phyloP scores from a whole-genome alignment of 2,329 filamentous ascomycete species.

The Mariannaea elegans region DNA sequence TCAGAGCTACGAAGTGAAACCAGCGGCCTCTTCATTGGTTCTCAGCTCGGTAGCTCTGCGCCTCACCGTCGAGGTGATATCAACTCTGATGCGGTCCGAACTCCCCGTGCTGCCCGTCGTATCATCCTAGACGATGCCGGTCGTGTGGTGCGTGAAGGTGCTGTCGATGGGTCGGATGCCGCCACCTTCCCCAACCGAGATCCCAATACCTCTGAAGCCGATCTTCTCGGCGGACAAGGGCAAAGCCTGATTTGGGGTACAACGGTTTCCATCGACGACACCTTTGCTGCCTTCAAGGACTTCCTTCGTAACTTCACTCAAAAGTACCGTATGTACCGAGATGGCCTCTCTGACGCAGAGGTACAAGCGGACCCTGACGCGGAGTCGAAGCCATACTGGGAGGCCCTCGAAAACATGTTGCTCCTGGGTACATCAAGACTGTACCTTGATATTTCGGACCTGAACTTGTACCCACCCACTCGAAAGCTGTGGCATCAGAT shows the following conservation, averaged over 20 bases:
- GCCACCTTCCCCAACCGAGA: conserved; percentile 71
- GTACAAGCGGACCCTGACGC: conserved; percentile 75
- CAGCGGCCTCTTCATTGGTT: conserved; percentile 85
- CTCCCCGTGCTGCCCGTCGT: conserved; percentile 60
- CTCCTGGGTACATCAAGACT: conserved; percentile 84
- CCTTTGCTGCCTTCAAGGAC: conserved; percentile 86
- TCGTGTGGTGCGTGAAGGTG: conserved; percentile 64
- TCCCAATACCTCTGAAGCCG: conserved; percentile 90
- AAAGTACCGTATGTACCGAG: conserved; percentile 92
- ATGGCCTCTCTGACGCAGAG: conserved; percentile 83
- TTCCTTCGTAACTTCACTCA: conserved; percentile 91
- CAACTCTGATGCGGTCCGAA: conserved; percentile 77
- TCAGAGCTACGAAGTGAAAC: conserved; percentile 83
- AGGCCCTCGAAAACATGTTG: conserved; percentile 90
- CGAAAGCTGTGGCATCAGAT: conserved; percentile 95
- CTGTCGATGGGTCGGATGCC: conserved; percentile 63
- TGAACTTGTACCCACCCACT: conserved; percentile 92
- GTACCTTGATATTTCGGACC: conserved; percentile 87
- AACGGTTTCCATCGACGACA: conserved; percentile 92
- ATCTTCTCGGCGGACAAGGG: conserved; percentile 82
- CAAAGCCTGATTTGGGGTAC: conserved; percentile 95
- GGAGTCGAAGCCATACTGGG: conserved; percentile 82
- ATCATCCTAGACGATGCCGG: conserved; percentile 69
- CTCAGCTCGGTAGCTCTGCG: conserved; percentile 64
- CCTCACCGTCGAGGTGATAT: conserved; percentile 79